phyloP scores from a whole-genome alignment of 257 asterid genomes.

The Buddleja alternifolia region DNA sequence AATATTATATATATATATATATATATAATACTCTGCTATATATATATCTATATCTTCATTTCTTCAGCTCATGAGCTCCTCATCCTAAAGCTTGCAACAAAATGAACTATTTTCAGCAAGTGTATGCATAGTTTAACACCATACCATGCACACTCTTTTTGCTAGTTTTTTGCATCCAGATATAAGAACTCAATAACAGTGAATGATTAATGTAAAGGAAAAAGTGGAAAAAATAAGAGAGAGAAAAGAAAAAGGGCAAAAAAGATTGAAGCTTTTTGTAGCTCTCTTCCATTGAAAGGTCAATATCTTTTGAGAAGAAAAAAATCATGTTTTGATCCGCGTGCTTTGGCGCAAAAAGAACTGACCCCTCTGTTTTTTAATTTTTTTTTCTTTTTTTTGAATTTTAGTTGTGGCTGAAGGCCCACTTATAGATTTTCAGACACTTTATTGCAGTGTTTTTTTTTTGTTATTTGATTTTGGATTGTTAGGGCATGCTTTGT shows the following conservation, averaged over 20 bases:
- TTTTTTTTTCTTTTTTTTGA: constrained; percentile 7
- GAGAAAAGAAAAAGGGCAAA: too few species aligned
- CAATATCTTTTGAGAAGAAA: constrained; percentile 59
- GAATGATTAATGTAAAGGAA: constrained; percentile 21
- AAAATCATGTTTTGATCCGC: constrained; percentile 79
- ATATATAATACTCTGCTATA: constrained; percentile 37
- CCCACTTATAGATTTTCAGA: constrained; percentile 83
- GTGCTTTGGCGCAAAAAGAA: constrained; percentile 76
- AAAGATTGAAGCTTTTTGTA: constrained; percentile 39
- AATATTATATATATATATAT: constrained; percentile 31
- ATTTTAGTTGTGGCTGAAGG: constrained; percentile 59
- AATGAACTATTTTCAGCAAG: constrained; percentile 47
- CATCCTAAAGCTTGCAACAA: constrained; percentile 49
- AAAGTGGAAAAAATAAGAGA: constrained; percentile 33
- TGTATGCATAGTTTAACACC: constrained; percentile 48
- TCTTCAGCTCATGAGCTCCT: constrained; percentile 34
- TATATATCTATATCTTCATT: constrained; percentile 28
- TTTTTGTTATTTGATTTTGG: constrained; percentile 85
- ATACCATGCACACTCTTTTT: constrained; percentile 53
- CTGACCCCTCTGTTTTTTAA: constrained; percentile 60
- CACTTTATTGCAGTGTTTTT: constrained; percentile 70
- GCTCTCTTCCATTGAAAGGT: constrained; percentile 69
- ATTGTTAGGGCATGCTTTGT: constrained; percentile 70
- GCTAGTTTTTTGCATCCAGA: constrained; percentile 31
- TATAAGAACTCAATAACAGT: constrained; percentile 14